Evolutionary conservation across 2,329 filamentous ascomycete genomes (phyloP).

Genomic region (Rhynchosporium secalis): DNA sequence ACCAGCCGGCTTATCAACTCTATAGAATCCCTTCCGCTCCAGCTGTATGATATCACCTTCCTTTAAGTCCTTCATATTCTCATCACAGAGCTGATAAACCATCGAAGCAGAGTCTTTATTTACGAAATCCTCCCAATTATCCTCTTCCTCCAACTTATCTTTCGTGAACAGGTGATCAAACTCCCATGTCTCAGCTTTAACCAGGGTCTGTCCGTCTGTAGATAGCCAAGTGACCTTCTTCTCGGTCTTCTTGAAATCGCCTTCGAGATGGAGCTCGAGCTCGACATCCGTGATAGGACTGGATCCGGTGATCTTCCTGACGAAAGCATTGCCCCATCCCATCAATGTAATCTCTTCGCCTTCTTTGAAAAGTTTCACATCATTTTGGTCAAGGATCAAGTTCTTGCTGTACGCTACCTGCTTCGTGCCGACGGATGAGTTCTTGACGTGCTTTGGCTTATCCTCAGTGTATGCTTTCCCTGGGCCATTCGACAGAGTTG

Average conservation of each 20-base stretch:
- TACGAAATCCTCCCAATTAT: constrained; percentile 80
- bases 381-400: constrained; percentile 81
- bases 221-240: constrained; percentile 98
- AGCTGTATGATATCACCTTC: constrained; percentile 93
- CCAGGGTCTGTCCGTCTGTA: constrained; percentile 69
- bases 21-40: constrained; percentile 88
- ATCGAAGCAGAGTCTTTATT: constrained; percentile 71
- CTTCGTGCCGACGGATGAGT: constrained; percentile 80
- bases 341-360: constrained; percentile 94
- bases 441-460: constrained; percentile 87
- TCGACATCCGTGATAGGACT: constrained; percentile 68
- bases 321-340: constrained; percentile 92
- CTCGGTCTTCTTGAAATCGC: constrained; percentile 91
- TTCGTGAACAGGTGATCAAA: constrained; percentile 96
- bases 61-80: constrained; percentile 75
- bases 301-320: constrained; percentile 63
- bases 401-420: constrained; percentile 76
- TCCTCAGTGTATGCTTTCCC: constrained; percentile 65
- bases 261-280: constrained; percentile 84
- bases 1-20: constrained; percentile 68
- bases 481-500: constrained; percentile 66
- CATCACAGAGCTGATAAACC: constrained; percentile 75
- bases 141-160: constrained; percentile 88
- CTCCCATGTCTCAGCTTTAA: constrained; percentile 84
- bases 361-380: constrained; percentile 76